Evolutionary conservation across 805 yeast genomes (phyloP), one percentile per base, ranked within the genome.

Genomic region (Kodamaea neixiangensis): DNA sequence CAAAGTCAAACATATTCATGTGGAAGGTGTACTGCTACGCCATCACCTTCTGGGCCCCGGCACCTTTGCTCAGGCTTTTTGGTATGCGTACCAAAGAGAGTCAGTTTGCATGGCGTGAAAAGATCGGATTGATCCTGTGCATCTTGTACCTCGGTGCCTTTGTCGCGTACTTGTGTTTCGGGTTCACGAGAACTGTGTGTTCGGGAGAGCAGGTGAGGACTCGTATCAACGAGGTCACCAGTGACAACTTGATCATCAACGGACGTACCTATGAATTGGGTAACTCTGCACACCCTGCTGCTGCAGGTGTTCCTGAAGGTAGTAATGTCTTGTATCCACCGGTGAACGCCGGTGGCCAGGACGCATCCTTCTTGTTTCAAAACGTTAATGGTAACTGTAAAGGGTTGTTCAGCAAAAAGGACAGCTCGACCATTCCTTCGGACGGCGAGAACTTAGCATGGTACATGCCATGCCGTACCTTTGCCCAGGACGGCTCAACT

Each of bases 41-140:
- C 7, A 71, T 94, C 33, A 92, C 99, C 0, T 90, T 90, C 66
- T 93, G 97, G 94, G 96, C 96, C 2, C 96, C 97, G 1, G 80
- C 86, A 2, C 85, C 91, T 0, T 55, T 90, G 31, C 69, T 91
- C 60, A 72, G 72, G 41, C 66, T 88, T 41, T 87, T 82, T 68
- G 98, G 98, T 2, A 78, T 93, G 79, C 79, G 80, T 31, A 83
- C 87, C 17, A 82, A 83, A 58, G 92, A 85, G 41, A 82, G 96
- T 53, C 97, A 92, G 65, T 82, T 83, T 75, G 98, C 98, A 0
- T 94, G 99, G 99, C 80, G 99, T 63, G 99, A 94, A 63, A 93
- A 93, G 64, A 87, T 92, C 49, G 98, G 90, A 1, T 76, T 94
- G 41, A 75, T 93, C 41, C 78, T 94, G 1, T 77, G 91, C 49